Evolutionary conservation across 108 stramenopile species (phyloP).

Genomic region (Nitzschia sp.): DNA sequence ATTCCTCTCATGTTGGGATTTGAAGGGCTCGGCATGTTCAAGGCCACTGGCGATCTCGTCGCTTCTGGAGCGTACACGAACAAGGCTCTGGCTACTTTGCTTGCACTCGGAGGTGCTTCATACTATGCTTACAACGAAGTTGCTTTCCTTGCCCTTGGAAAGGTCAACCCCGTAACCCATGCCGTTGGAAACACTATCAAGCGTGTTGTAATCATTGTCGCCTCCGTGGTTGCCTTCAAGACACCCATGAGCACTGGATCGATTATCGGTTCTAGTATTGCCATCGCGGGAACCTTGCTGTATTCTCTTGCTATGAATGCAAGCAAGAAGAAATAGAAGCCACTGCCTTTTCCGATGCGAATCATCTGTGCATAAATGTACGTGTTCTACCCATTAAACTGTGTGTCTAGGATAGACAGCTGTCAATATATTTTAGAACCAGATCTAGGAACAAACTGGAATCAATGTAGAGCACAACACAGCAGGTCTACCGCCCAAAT

Average conservation of each 20-base stretch:
- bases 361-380: background rate
- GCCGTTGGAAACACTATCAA: conserved; percentile 99
- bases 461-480: too few relatives aligned
- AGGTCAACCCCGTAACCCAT: conserved; percentile 95
- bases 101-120: conserved; percentile 62
- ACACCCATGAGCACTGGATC: conserved; percentile 94
- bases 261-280: conserved; percentile 91
- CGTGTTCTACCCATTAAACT: background rate
- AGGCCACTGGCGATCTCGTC: conserved; percentile 78
- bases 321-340: conserved; percentile 72
- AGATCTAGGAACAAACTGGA: background rate
- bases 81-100: conserved; percentile 53
- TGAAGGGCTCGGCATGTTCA: conserved; percentile 89
- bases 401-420: background rate
- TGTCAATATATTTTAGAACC: background rate
- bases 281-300: conserved; percentile 90
- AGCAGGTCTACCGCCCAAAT: too few relatives aligned
- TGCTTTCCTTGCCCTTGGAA: conserved; percentile 95
- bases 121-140: conserved; percentile 99
- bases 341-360: too few relatives aligned
- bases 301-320: conserved; percentile 96
- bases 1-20: conserved; percentile 89
- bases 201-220: conserved; percentile 97
- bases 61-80: conserved; percentile 76
- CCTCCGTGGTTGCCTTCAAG: conserved; percentile 95